phyloP scores from a whole-genome alignment of 768 basidiomycete species.

The Clavaria fumosa region DNA sequence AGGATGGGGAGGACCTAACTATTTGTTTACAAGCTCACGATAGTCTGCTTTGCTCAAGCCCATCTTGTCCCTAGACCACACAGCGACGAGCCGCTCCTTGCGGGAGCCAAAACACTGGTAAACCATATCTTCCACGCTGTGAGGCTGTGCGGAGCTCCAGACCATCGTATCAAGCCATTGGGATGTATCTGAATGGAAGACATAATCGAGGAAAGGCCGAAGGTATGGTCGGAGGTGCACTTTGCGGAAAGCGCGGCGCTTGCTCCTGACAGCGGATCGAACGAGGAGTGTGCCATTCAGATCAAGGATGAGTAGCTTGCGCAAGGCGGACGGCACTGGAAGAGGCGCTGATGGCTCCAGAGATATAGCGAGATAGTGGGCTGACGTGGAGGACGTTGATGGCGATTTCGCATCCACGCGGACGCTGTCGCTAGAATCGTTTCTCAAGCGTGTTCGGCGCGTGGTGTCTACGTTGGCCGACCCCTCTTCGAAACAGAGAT shows the following conservation, averaged over 20 bases:
- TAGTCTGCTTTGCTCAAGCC: constrained; percentile 50
- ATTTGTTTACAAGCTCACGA: constrained; percentile 29
- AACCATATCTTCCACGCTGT: constrained; percentile 66
- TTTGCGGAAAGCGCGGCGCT: constrained; percentile 15
- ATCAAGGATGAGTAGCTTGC: constrained; percentile 63
- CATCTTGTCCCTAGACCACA: constrained; percentile 72
- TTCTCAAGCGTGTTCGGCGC: no score
- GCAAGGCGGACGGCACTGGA: constrained; percentile 16
- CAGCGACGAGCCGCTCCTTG: constrained; percentile 31
- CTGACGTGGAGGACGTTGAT: no score
- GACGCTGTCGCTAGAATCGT: no score
- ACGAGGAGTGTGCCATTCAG: constrained; percentile 61
- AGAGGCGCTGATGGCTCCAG: constrained; percentile 15
- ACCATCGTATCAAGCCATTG: constrained; percentile 74
- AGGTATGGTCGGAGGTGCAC: constrained; percentile 55
- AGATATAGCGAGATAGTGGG: constrained; percentile 21
- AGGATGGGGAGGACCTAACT: neutral
- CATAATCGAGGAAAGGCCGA: constrained; percentile 39
- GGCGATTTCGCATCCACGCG: no score
- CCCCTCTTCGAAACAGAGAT: no score
- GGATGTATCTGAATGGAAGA: constrained; percentile 44
- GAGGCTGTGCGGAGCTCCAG: constrained; percentile 79
- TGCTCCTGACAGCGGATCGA: constrained; percentile 29
- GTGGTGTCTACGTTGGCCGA: no score
- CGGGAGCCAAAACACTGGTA: constrained; percentile 36